A percentile compares a stretch with the other conserved stretches of the same genome.
These are phyloP conservation scores for Calocybe cyanea DNA, from an alignment of 768 basidiomycete genomes.

Conservation along the genomic window DNA sequence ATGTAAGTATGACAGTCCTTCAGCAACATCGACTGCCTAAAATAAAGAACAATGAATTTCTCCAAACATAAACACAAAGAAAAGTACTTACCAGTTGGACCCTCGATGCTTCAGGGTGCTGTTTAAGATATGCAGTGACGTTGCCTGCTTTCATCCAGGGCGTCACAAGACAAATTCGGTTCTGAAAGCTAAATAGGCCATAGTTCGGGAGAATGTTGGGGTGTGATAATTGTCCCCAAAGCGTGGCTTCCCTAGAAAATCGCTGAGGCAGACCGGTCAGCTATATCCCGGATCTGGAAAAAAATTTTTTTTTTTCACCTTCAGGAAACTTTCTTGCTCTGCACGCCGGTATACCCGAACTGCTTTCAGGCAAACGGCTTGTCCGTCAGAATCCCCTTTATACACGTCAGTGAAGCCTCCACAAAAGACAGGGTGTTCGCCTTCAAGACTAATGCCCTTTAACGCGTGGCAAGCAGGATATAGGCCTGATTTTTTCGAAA, in stretches of 20 bases:
- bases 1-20: slow-evolving; percentile 2
- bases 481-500: too few species aligned
- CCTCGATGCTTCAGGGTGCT: not conserved
- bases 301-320: too few species aligned
- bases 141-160: slow-evolving; percentile 4
- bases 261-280: not conserved
- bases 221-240: slow-evolving; percentile 2
- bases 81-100: not conserved
- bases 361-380: slow-evolving; percentile 1
- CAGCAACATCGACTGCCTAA: not conserved
- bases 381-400: not conserved
- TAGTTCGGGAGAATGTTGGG: not conserved
- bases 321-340: not conserved
- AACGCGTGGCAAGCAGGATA: slow-evolving; percentile 1
- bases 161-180: not conserved
- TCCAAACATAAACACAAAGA: not conserved
- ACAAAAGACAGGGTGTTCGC: not conserved
- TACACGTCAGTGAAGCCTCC: not conserved
- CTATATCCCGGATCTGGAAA: too few species aligned
- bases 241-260: not conserved
- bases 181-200: slow-evolving; percentile 1
- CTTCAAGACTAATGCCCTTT: not conserved
- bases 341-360: not conserved
- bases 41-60: not conserved
- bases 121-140: not conserved